These are phyloP conservation scores for Mortierella sp. DNA, from an alignment of 371 early-diverging fungal genomes.

Conservation along the genomic window DNA sequence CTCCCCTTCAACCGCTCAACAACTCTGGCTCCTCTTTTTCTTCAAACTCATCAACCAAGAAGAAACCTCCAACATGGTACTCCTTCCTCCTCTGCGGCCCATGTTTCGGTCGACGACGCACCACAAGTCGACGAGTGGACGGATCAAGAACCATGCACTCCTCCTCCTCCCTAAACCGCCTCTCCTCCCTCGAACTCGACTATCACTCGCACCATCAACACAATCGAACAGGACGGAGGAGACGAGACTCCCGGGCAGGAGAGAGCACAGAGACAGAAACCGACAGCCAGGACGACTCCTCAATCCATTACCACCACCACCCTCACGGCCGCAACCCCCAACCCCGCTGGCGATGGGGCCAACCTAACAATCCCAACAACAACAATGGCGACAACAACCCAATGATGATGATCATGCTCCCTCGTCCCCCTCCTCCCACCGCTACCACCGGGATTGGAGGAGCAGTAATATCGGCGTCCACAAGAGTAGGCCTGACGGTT, in stretches of 20 bases:
- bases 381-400: neutral
- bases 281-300: constrained; percentile 10
- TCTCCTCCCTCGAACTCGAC: neutral
- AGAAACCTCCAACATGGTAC: neutral
- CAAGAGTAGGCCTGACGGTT: neutral
- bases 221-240: neutral
- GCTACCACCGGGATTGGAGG: neutral
- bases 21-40: neutral
- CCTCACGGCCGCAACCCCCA: neutral
- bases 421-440: neutral
- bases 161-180: neutral
- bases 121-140: neutral
- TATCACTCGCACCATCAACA: neutral
- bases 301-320: neutral
- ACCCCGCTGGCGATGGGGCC: constrained; percentile 9
- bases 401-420: constrained; percentile 6
- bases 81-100: neutral
- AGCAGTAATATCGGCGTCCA: neutral
- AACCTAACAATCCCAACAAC: neutral
- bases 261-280: neutral
- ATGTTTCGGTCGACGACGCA: neutral
- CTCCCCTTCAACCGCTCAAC: neutral
- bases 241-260: neutral
- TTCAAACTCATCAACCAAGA: neutral
- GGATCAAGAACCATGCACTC: neutral